Percentiles rank a stretch among this genome's conserved stretches.
Conservation (phyloP, 106 monocot species). For the Allium cepa region DNA sequence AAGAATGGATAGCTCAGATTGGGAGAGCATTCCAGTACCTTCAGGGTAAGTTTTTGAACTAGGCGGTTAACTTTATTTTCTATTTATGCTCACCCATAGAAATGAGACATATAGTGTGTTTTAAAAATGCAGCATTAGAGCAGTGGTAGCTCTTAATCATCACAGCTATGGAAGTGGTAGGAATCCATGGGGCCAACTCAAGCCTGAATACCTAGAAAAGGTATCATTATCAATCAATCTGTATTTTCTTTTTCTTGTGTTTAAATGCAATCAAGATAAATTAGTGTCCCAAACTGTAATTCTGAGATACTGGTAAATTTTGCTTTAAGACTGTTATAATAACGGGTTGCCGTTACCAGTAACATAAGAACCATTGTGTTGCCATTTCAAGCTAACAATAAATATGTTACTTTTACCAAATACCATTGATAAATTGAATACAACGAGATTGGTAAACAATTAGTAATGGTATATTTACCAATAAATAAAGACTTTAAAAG, state of each 20-base stretch:
- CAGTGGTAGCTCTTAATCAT: conserved; percentile 84
- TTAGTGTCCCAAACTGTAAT: too few relatives aligned
- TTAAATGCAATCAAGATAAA: too few relatives aligned
- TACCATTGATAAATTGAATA: too few relatives aligned
- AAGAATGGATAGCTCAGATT: conserved; percentile 56
- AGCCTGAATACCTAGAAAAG: conserved; percentile 93
- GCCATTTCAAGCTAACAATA: too few relatives aligned
- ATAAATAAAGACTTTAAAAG: too few relatives aligned
- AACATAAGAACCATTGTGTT: too few relatives aligned
- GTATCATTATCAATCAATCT: conserved; percentile 17
- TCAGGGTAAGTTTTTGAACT: conserved; percentile 33
- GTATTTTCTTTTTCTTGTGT: neutral
- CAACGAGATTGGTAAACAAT: too few relatives aligned
- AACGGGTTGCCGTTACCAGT: neutral
- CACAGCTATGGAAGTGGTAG: conserved; percentile 89
- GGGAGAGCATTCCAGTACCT: conserved; percentile 69
- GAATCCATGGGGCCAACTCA: conserved; percentile 85
- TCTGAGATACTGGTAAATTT: neutral
- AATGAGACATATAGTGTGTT: neutral
- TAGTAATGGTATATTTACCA: too few relatives aligned
- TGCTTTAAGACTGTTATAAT: neutral
- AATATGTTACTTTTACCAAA: too few relatives aligned
- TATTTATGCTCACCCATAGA: neutral
- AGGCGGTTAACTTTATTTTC: neutral
- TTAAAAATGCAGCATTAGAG: conserved; percentile 59